Evolutionary conservation across 495 filamentous ascomycete species (phyloP).

Genomic region (Amniculicola lignicola): DNA sequence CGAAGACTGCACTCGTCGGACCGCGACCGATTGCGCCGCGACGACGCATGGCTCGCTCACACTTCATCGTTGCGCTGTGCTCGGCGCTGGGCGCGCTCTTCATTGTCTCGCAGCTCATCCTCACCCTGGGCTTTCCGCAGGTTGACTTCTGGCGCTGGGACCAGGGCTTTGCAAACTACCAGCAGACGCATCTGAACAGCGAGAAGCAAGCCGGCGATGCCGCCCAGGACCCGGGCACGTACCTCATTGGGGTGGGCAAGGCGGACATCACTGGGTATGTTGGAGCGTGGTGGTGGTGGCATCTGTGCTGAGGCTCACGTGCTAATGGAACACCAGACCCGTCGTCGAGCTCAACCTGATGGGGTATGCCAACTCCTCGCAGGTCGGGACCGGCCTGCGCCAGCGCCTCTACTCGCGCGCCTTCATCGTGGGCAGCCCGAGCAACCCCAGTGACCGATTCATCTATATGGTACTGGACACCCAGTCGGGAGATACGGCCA

Average conservation of each 20-base stretch:
- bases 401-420: slow-evolving; percentile 87
- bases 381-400: slow-evolving; percentile 81
- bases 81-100: slow-evolving; percentile 25
- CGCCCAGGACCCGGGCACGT: slow-evolving; percentile 49
- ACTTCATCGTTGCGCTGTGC: slow-evolving; percentile 29
- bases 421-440: slow-evolving; percentile 76
- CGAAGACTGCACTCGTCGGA: slow-evolving; percentile 12
- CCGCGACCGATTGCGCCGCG: slow-evolving; percentile 10
- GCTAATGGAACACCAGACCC: slow-evolving; percentile 49
- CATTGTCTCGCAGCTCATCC: slow-evolving; percentile 37
- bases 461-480: slow-evolving; percentile 88
- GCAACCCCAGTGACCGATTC: slow-evolving; percentile 67
- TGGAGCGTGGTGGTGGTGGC: background rate
- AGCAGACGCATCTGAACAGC: slow-evolving; percentile 27
- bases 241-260: slow-evolving; percentile 87
- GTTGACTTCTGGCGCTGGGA: slow-evolving; percentile 32
- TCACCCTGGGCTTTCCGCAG: slow-evolving; percentile 33
- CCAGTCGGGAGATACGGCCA: slow-evolving; percentile 84
- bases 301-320: background rate
- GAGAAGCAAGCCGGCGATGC: slow-evolving; percentile 17
- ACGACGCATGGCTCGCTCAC: slow-evolving; percentile 35
- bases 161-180: slow-evolving; percentile 8
- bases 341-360: slow-evolving; percentile 90
- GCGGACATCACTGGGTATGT: slow-evolving; percentile 87
- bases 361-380: slow-evolving; percentile 87